These are phyloP conservation scores for Malus fusca DNA, from an alignment of 306 rosid species.

Conservation along the genomic window DNA sequence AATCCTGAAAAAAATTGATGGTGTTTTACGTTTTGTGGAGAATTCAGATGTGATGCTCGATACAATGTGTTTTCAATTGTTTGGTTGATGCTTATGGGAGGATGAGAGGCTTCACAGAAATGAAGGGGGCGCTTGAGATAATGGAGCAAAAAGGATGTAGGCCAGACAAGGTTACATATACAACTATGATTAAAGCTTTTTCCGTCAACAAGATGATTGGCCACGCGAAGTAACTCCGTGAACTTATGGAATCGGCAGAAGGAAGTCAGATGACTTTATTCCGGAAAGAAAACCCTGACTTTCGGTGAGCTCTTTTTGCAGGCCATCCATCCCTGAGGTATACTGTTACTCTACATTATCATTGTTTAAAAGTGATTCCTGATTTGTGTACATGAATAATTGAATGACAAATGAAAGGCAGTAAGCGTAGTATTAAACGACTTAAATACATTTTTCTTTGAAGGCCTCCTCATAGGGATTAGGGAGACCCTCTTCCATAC, in stretches of 20 bases:
- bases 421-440: background rate
- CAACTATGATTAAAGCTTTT: conserved; percentile 86
- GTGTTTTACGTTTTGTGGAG: conserved; percentile 61
- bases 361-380: background rate
- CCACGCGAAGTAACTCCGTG: conserved; percentile 58
- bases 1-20: conserved; percentile 57
- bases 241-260: conserved; percentile 38
- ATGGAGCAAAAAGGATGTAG: conserved; percentile 70
- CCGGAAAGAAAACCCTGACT: conserved; percentile 57
- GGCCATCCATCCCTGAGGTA: background rate
- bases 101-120: conserved; percentile 62
- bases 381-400: background rate
- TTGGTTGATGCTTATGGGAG: conserved; percentile 82
- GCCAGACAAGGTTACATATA: conserved; percentile 78
- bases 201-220: conserved; percentile 57
- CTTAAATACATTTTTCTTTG: too few relatives aligned
- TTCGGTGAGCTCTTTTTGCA: conserved; percentile 21
- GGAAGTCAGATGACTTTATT: conserved; percentile 20
- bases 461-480: too few relatives aligned
- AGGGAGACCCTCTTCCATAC: too few relatives aligned
- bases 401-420: background rate
- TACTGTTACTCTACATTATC: background rate
- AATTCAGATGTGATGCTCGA: conserved; percentile 71
- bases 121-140: conserved; percentile 66
- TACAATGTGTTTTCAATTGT: conserved; percentile 70